Conservation (phyloP, 2,329 filamentous ascomycete genomes). For the Tolypocladium sp. region DNA sequence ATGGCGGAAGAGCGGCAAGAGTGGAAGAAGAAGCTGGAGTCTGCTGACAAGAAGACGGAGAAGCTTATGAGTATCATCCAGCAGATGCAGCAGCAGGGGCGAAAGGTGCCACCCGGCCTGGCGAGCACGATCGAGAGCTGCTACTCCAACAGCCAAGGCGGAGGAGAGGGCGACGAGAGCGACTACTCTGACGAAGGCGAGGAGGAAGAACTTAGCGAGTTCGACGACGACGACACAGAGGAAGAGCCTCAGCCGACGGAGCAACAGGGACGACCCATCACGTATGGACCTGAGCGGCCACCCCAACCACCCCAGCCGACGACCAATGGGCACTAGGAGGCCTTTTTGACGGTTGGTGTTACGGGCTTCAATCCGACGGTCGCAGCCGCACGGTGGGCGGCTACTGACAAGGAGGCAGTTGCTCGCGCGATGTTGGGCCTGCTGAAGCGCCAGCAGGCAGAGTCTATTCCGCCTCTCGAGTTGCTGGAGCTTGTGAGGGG, state of each 20-base stretch:
- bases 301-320: conserved; percentile 23
- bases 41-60: conserved; percentile 63
- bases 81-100: conserved; percentile 90
- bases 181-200: conserved; percentile 57
- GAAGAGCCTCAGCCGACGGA: conserved; percentile 33
- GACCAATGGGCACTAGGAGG: conserved; percentile 35
- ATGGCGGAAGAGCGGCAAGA: conserved; percentile 94
- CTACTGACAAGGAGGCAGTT: background rate
- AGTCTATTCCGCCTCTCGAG: background rate
- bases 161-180: conserved; percentile 48
- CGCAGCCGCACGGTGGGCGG: background rate
- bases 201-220: conserved; percentile 54
- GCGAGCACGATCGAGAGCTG: conserved; percentile 49
- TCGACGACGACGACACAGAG: conserved; percentile 54
- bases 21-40: conserved; percentile 57
- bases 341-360: conserved; percentile 7
- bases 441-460: background rate
- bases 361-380: background rate
- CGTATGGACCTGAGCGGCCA: conserved; percentile 40
- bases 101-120: conserved; percentile 61
- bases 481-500: background rate
- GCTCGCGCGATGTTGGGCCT: background rate
- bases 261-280: conserved; percentile 23
- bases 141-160: conserved; percentile 44
- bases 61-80: conserved; percentile 92